Evolutionary conservation across 2,329 filamentous ascomycete genomes (phyloP).

Genomic region (Trichoderma oligosporum): DNA sequence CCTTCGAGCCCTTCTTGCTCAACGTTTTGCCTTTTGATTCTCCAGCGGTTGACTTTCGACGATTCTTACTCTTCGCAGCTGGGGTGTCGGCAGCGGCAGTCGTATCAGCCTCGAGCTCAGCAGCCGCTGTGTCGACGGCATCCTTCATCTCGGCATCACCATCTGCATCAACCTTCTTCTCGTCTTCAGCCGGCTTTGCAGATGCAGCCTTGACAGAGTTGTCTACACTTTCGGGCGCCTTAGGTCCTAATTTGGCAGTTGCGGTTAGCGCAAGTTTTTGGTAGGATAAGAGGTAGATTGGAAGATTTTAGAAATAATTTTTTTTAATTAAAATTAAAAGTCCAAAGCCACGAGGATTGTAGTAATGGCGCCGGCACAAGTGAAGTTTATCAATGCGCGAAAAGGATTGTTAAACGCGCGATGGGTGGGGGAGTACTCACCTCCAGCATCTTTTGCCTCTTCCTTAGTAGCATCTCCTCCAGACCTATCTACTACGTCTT

Average conservation of each 20-base stretch:
- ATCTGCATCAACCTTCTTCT: constrained; percentile 28
- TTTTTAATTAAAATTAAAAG: neutral
- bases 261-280: constrained; percentile 27
- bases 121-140: constrained; percentile 31
- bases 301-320: no score
- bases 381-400: constrained; percentile 10
- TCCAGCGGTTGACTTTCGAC: constrained; percentile 70
- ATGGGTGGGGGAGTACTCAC: constrained; percentile 29
- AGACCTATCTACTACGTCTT: constrained; percentile 25
- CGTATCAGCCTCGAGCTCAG: constrained; percentile 28
- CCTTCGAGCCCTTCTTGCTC: constrained; percentile 79
- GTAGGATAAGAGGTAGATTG: neutral
- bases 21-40: constrained; percentile 73
- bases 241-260: constrained; percentile 27
- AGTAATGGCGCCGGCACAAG: neutral
- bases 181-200: constrained; percentile 28
- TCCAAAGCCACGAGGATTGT: neutral
- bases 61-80: constrained; percentile 43
- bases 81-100: constrained; percentile 30
- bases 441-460: constrained; percentile 30
- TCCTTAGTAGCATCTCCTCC: constrained; percentile 28
- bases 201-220: constrained; percentile 31
- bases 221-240: constrained; percentile 29
- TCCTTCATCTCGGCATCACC: constrained; percentile 54
- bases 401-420: constrained; percentile 7